A percentile compares a stretch with the other conserved stretches of the same genome.
These are phyloP conservation scores for Ascosphaera apis DNA, from an alignment of 2,329 filamentous ascomycete species.

Conservation along the genomic window DNA sequence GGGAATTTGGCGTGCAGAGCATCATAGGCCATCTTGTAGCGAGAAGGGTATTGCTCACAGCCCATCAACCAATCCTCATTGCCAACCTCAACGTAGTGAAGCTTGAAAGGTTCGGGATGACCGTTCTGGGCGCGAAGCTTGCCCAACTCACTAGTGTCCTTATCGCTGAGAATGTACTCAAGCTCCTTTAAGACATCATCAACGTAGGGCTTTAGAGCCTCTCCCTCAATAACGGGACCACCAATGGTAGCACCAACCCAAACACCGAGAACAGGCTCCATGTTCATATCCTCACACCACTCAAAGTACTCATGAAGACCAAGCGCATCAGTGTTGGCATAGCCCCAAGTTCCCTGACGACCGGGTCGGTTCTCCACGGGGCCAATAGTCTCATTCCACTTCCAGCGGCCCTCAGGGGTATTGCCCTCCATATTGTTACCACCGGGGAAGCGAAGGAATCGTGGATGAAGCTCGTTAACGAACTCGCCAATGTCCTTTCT, in stretches of 20 bases:
- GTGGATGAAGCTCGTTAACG: conserved; percentile 29
- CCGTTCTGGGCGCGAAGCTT: conserved; percentile 33
- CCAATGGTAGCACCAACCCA: conserved; percentile 34
- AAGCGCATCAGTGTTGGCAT: conserved; percentile 38
- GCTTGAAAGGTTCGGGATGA: conserved; percentile 29
- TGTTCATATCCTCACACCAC: conserved; percentile 35
- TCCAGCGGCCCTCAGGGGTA: conserved; percentile 13
- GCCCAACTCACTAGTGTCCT: conserved; percentile 30
- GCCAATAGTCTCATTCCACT: conserved; percentile 22
- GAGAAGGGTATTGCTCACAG: conserved; percentile 26
- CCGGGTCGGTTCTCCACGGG: conserved; percentile 25
- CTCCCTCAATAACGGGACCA: conserved; percentile 18
- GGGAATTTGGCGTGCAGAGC: conserved; percentile 33
- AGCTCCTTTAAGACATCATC: conserved; percentile 39
- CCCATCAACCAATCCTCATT: conserved; percentile 39
- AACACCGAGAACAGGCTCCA: conserved; percentile 33
- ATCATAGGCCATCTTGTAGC: conserved; percentile 35
- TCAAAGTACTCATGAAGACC: conserved; percentile 39
- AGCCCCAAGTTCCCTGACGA: conserved; percentile 32
- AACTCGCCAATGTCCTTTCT: conserved; percentile 31
- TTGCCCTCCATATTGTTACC: conserved; percentile 25
- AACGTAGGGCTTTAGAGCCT: conserved; percentile 31
- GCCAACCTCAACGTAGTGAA: conserved; percentile 31
- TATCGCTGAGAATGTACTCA: conserved; percentile 36
- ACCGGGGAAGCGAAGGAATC: conserved; percentile 40